Conservation (phyloP, 306 rosid species). For the Pyrus bretschneideri region DNA sequence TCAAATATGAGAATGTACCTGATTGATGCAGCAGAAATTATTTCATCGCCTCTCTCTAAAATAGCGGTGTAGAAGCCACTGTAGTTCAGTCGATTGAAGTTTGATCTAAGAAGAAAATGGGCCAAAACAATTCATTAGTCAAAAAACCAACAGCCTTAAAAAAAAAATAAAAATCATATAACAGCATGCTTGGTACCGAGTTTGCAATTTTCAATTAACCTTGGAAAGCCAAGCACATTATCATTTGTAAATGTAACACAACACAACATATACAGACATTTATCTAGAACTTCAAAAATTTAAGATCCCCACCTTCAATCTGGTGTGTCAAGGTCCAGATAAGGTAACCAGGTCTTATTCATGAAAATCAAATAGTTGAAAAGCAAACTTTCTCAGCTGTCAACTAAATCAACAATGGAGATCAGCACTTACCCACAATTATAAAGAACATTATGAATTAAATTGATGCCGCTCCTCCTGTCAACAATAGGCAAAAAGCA, state of each 20-base stretch:
- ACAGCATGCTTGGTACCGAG: neutral
- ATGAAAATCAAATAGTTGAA: neutral
- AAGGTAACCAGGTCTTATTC: neutral
- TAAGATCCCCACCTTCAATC: neutral
- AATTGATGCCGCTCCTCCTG: conserved; percentile 88
- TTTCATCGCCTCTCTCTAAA: conserved; percentile 95
- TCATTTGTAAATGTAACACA: neutral
- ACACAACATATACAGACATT: neutral
- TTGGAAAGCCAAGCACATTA: neutral
- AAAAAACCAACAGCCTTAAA: neutral
- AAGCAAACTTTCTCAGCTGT: neutral
- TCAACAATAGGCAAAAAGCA: conserved; percentile 94
- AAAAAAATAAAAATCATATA: neutral
- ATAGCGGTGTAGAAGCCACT: conserved; percentile 88
- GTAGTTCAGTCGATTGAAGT: conserved; percentile 78
- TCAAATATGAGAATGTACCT: conserved; percentile 36
- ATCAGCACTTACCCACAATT: conserved; percentile 71
- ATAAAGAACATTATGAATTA: conserved; percentile 78
- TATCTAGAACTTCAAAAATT: neutral
- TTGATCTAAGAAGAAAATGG: conserved; percentile 44
- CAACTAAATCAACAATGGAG: conserved; percentile 2
- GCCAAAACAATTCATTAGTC: neutral
- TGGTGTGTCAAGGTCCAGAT: neutral
- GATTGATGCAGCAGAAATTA: conserved; percentile 84
- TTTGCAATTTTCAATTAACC: neutral